A percentile compares a stretch with the other conserved stretches of the same genome.
Evolutionary conservation across 352 stramenopile genomes (phyloP).

Genomic region (Globisporangium nodosum): DNA sequence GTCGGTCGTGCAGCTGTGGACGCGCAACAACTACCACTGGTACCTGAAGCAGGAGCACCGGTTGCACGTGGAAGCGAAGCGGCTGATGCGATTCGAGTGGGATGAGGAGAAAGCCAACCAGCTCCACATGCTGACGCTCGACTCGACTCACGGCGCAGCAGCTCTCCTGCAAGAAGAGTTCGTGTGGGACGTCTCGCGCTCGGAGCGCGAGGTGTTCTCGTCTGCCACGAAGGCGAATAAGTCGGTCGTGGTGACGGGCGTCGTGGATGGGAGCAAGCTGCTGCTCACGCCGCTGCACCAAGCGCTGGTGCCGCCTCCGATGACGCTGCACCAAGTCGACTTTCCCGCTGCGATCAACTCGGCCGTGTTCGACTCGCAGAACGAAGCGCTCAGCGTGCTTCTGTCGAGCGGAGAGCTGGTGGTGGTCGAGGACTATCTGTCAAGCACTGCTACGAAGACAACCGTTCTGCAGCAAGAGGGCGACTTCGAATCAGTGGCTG

Average conservation of each 20-base stretch:
- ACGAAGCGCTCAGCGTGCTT: constrained; percentile 29
- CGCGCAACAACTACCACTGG: constrained; percentile 81
- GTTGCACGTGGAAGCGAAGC: constrained; percentile 13
- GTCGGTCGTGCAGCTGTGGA: constrained; percentile 62
- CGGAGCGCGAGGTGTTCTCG: constrained; percentile 12
- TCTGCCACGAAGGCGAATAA: constrained; percentile 4
- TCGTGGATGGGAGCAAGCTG: constrained; percentile 55
- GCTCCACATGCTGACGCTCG: constrained; percentile 31
- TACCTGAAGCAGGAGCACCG: constrained; percentile 70
- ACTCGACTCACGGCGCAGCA: not conserved
- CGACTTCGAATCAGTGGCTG: not conserved
- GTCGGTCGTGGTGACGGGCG: constrained; percentile 36
- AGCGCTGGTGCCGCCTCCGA: constrained; percentile 61
- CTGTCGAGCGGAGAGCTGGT: constrained; percentile 36
- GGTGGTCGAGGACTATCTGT: constrained; percentile 44
- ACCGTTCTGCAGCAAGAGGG: not conserved
- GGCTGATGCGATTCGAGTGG: constrained; percentile 38
- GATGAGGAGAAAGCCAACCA: constrained; percentile 41
- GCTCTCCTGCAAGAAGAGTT: constrained; percentile 49
- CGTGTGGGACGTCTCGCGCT: constrained; percentile 31
- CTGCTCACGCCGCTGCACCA: constrained; percentile 66
- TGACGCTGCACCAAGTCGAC: constrained; percentile 34
- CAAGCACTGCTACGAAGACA: constrained; percentile 2
- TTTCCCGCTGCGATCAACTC: constrained; percentile 46
- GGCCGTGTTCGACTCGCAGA: constrained; percentile 44